A percentile compares a stretch with the other conserved stretches of the same genome.
Evolutionary conservation across 2,329 filamentous ascomycete species (phyloP).

Genomic region (Fusarium sulawesiense): DNA sequence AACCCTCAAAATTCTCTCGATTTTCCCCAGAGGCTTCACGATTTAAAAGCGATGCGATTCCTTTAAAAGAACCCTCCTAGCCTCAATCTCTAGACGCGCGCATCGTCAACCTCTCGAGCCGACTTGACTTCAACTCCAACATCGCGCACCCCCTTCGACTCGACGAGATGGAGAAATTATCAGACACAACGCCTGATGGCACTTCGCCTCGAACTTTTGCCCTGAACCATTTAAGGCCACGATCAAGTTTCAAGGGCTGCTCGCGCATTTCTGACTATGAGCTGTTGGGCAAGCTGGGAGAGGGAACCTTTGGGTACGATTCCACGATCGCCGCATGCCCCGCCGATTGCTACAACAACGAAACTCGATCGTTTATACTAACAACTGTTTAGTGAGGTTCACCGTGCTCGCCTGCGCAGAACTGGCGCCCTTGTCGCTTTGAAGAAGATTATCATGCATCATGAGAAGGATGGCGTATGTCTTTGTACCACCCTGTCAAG

Average conservation of each 20-base stretch:
- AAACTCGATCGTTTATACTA: conserved; percentile 8
- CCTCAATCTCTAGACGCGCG: conserved; percentile 39
- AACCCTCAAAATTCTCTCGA: not conserved
- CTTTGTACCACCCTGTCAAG: conserved; percentile 1
- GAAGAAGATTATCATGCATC: conserved; percentile 99
- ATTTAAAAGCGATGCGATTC: conserved; percentile 34
- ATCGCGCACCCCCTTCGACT: conserved; percentile 1
- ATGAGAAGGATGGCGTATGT: conserved; percentile 93
- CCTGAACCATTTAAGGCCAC: conserved; percentile 65
- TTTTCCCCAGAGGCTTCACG: conserved; percentile 17
- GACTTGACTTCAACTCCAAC: not conserved
- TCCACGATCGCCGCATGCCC: conserved; percentile 18
- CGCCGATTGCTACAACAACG: conserved; percentile 8
- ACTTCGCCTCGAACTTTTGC: conserved; percentile 68
- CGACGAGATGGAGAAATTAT: conserved; percentile 47
- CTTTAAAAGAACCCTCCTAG: conserved; percentile 23
- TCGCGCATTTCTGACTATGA: conserved; percentile 85
- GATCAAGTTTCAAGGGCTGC: conserved; percentile 81
- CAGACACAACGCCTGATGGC: conserved; percentile 52
- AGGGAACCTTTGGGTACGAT: conserved; percentile 90
- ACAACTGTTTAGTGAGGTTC: conserved; percentile 74
- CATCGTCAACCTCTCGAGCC: conserved; percentile 30
- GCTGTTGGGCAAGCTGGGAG: conserved; percentile 84
- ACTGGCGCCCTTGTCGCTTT: conserved; percentile 83
- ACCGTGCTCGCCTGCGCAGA: conserved; percentile 83